Evolutionary conservation across 208 protist species (phyloP).

Genomic region (Phytomonas francai): DNA sequence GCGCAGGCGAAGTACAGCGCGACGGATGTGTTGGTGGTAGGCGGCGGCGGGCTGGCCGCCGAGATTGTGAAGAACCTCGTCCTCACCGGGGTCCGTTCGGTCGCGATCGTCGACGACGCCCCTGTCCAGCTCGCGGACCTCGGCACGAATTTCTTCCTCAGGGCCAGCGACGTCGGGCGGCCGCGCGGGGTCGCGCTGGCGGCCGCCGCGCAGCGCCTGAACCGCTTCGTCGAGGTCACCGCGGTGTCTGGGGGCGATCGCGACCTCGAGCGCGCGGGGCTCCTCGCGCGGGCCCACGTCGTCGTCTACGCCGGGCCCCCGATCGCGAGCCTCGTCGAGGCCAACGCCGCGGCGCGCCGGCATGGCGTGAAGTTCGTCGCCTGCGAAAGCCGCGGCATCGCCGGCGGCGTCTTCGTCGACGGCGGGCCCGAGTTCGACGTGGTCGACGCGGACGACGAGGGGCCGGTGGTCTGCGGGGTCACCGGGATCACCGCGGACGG

Average conservation of each 20-base stretch:
- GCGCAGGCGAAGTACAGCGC: constrained; percentile 77
- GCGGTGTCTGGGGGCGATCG: constrained; percentile 15
- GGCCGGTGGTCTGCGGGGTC: constrained; percentile 72
- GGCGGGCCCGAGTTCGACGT: constrained; percentile 52
- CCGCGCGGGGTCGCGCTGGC: constrained; percentile 45
- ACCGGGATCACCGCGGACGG: constrained; percentile 58
- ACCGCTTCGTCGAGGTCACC: constrained; percentile 76
- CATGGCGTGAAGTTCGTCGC: constrained; percentile 71
- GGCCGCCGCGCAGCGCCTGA: constrained; percentile 72
- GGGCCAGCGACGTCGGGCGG: constrained; percentile 45
- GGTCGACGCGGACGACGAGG: constrained; percentile 81
- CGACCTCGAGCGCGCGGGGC: constrained; percentile 11
- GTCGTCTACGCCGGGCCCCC: constrained; percentile 73
- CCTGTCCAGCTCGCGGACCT: constrained; percentile 40
- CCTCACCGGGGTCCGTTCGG: constrained; percentile 71
- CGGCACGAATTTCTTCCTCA: constrained; percentile 81
- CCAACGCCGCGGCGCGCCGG: constrained; percentile 47
- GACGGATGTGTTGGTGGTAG: constrained; percentile 84
- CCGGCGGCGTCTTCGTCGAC: constrained; percentile 81
- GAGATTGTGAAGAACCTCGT: constrained; percentile 90
- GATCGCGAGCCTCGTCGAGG: constrained; percentile 38
- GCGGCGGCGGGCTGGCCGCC: constrained; percentile 63
- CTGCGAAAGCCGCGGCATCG: constrained; percentile 74
- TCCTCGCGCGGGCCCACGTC: constrained; percentile 45
- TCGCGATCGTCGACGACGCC: constrained; percentile 55